Base-by-base conservation (phyloP, 768 basidiomycete species). In the Leccinum pellstonianum region DNA sequence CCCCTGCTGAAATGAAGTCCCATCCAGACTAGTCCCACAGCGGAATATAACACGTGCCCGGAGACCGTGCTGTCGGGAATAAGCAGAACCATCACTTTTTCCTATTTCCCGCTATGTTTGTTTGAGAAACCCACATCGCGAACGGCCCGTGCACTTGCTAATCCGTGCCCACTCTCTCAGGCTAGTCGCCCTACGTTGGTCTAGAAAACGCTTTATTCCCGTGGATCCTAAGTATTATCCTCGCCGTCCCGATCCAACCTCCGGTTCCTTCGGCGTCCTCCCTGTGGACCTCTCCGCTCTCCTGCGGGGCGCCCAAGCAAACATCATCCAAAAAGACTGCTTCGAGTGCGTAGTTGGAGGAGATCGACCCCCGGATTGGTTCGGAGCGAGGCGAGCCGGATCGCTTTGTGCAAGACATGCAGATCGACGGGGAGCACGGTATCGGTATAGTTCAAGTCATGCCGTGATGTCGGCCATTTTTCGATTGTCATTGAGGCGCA, bases 261-360 rank as follows among this genome's bases (percentile, higher is more conserved):
- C 52, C 55, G 12, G 15, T 53, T 46, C 54, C 51, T 4, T 7
- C 41, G 12, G 14, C 15, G 9, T 41, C 29, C 27, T 14, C 10
- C 3, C 14, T 7, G 52, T 53, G 5, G 23, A 15, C 29, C 3
- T 23, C 38, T 14, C 17, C 9, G 0, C 6, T 21, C 3, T 29
- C 46, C 4, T 49, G 14, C 21, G 31, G 11, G 27, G 27, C 11
- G 11, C 11, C 35, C n/a, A 19, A 19, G 41, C 69, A 74, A 11
- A 58, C 17, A 3, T 67, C 64, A 1, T 67, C 68, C 4, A 64
- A 56, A 57, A 66, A 64, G 3, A 62, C 58, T 8, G 49, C 50
- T 52, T 73, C 71, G 27, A 59, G 54, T 23, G 60, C 55, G n/a
- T 73, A 69, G 25, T 33, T 69, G 27, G 73, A 69, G 2, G 4